Evolutionary conservation across 2,329 filamentous ascomycete genomes (phyloP), one percentile per base, ranked within the genome.

Genomic region (Colletotrichum lini): DNA sequence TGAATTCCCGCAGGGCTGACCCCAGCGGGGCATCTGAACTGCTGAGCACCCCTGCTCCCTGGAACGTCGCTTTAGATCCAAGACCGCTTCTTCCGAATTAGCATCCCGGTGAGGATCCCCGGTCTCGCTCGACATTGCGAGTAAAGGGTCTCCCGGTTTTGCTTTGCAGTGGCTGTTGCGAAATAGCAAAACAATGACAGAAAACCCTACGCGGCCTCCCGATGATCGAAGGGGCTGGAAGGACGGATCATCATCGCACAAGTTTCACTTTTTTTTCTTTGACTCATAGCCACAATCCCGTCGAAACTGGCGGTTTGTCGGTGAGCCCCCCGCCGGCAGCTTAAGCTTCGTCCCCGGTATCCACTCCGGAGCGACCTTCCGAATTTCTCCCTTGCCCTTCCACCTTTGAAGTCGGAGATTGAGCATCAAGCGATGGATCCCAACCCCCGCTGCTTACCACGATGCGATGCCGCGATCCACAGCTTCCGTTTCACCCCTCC

Each of bases 81-180:
- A 72, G 62, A 64, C 60, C 54, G 54, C 54, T 70, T 49, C 50
- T 63, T 67, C 64, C 59, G 56, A 72, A 65, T 61, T 47, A 72
- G 64, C 63, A 63, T 57, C 72, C 72, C 72, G 49, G 72, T 69
- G 72, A 73, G 72, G 72, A 72, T 72, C 72, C 72, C 72, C 68
- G 54, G 72, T 67, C 72, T 72, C 60, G 62, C 35, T 60, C 60
- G 23, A 52, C 35, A 16, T 61, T 10, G 30, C 30, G 64, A 73
- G 72, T n/a, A 45, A 72, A 57, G 72, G 72, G 68, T 64, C 35
- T 65, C 72, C 68, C 50, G 49, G 72, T 45, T 64, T 59, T 65
- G 13, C 15, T 35, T 61, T n/a, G 49, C 58, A 53, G 49, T 52
- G 44, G 59, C n/a, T 50, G 44, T 56, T 56, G 49, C 68, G 52